phyloP scores from a whole-genome alignment of 1,284 basidiomycete species.

The Rhodotorula sp. region DNA sequence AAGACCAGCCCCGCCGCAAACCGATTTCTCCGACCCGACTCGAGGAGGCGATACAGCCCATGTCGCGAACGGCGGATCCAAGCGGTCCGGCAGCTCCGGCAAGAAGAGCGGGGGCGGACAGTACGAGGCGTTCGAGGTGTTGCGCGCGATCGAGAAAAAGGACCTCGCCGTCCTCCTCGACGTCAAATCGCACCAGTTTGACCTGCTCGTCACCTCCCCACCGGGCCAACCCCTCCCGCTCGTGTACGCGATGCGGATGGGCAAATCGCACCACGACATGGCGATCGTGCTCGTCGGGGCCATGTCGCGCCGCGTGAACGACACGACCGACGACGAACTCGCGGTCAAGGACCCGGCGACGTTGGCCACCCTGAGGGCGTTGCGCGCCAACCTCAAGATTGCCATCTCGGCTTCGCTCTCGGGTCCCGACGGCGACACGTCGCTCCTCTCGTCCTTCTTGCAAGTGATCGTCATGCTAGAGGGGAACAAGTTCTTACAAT shows the following conservation, averaged over 20 bases:
- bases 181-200: conserved; percentile 27
- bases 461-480: conserved; percentile 45
- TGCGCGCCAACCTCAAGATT: conserved; percentile 44
- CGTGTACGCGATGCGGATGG: conserved; percentile 33
- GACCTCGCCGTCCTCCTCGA: conserved; percentile 32
- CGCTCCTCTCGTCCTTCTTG: conserved; percentile 41
- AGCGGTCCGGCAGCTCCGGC: neutral
- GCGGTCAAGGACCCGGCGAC: conserved; percentile 19
- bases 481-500: conserved; percentile 40
- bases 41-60: neutral
- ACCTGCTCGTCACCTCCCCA: conserved; percentile 21
- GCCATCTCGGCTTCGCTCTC: conserved; percentile 41
- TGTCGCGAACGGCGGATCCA: neutral
- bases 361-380: conserved; percentile 28
- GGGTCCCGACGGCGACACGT: conserved; percentile 27
- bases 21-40: neutral
- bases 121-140: conserved; percentile 32
- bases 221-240: conserved; percentile 24
- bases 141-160: conserved; percentile 34
- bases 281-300: conserved; percentile 42
- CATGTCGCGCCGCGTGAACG: conserved; percentile 41
- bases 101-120: neutral
- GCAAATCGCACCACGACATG: conserved; percentile 37
- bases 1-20: neutral
- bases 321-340: conserved; percentile 41